Evolutionary conservation across 495 filamentous ascomycete species (phyloP).

Genomic region (Pseudoneurospora amorphoporcata): DNA sequence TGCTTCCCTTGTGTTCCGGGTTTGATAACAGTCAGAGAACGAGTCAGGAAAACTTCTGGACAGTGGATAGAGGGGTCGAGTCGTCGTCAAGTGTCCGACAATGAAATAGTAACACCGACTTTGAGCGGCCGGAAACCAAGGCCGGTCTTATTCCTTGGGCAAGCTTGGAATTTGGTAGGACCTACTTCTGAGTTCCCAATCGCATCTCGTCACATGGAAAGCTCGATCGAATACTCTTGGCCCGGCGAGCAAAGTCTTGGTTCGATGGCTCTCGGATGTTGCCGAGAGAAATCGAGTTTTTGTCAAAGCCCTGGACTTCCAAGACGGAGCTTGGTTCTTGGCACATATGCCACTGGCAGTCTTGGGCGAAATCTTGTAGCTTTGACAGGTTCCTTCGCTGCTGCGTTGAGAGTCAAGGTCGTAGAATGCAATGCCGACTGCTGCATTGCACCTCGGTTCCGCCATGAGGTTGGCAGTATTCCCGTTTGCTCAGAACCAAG

Average conservation of each 20-base stretch:
- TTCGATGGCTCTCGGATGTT: background rate
- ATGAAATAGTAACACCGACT: background rate
- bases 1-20: background rate
- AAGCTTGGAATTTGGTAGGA: background rate
- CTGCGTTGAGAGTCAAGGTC: background rate
- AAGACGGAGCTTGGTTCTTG: background rate
- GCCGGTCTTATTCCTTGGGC: background rate
- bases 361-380: background rate
- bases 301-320: background rate
- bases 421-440: background rate
- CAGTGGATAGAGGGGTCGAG: background rate
- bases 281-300: background rate
- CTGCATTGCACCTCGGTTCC: background rate
- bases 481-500: background rate
- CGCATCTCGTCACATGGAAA: background rate
- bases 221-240: background rate
- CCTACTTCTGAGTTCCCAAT: background rate
- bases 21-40: background rate
- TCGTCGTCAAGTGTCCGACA: background rate
- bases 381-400: background rate
- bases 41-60: background rate
- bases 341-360: background rate
- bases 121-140: background rate
- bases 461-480: background rate
- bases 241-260: background rate